These are phyloP conservation scores for Plectosphaerella plurivora DNA, from an alignment of 2,329 filamentous ascomycete species.

Conservation along the genomic window DNA sequence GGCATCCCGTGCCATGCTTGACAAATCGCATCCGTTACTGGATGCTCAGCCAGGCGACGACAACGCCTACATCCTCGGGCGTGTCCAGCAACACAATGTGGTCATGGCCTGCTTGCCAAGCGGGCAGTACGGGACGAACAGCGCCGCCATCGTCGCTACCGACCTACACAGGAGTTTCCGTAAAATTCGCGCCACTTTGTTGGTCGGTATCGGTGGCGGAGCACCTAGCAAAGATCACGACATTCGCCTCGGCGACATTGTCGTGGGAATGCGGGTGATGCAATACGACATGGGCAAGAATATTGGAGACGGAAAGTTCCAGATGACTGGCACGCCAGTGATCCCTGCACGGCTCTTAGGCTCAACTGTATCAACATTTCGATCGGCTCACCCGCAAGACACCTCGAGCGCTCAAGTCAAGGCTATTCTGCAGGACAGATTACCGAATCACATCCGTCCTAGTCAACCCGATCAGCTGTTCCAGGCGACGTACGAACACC, in stretches of 20 bases:
- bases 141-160: constrained; percentile 13
- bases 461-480: background rate
- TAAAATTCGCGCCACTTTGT: constrained; percentile 4
- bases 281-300: constrained; percentile 18
- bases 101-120: constrained; percentile 4
- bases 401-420: background rate
- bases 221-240: constrained; percentile 12
- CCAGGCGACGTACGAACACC: background rate
- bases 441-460: background rate
- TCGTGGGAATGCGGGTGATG: constrained; percentile 19
- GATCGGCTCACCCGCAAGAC: constrained; percentile 3
- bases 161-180: constrained; percentile 11
- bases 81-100: constrained; percentile 1
- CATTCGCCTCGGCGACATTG: constrained; percentile 18
- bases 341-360: background rate
- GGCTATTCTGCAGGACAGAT: background rate
- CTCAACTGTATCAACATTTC: constrained; percentile 7
- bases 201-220: constrained; percentile 19
- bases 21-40: constrained; percentile 7
- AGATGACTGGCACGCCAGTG: constrained; percentile 4
- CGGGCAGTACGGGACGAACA: constrained; percentile 12
- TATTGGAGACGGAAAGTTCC: constrained; percentile 2
- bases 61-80: background rate
- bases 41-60: background rate
- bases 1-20: constrained; percentile 13